Conservation (phyloP, 2,329 filamentous ascomycete genomes). For the Alternaria hordeiaustralica region DNA sequence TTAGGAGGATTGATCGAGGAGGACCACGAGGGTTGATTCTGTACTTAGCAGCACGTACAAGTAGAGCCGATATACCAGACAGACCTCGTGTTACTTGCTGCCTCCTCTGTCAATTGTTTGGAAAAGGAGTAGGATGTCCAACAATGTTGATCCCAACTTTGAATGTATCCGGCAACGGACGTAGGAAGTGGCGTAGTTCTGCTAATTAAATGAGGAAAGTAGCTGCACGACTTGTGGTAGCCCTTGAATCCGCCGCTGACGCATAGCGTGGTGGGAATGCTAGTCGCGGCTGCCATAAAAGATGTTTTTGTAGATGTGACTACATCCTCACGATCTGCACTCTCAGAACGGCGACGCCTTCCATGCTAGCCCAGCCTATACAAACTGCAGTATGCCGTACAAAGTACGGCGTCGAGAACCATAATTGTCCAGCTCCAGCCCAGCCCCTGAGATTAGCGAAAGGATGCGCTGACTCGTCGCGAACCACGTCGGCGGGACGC, state of each 20-base stretch:
- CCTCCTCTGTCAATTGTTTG: background rate
- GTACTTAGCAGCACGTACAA: background rate
- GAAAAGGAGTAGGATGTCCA: background rate
- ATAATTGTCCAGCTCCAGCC: background rate
- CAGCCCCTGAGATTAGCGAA: conserved; percentile 16
- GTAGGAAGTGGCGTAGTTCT: background rate
- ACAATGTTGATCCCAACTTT: background rate
- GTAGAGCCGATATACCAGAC: background rate
- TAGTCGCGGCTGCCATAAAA: background rate
- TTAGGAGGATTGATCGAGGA: background rate
- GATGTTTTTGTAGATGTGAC: background rate
- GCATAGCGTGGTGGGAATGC: background rate
- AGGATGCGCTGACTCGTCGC: background rate
- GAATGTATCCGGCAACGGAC: background rate
- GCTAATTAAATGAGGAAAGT: background rate
- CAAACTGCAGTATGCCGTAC: background rate
- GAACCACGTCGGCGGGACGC: background rate
- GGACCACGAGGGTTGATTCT: background rate
- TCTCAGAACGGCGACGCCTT: background rate
- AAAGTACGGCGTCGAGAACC: accelerated
- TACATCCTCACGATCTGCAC: background rate
- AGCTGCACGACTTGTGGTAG: background rate
- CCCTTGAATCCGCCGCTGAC: background rate
- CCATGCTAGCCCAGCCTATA: background rate
- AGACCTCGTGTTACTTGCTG: background rate